phyloP scores from a whole-genome alignment of 2,329 filamentous ascomycete species.

The Cytospora schulzeri region DNA sequence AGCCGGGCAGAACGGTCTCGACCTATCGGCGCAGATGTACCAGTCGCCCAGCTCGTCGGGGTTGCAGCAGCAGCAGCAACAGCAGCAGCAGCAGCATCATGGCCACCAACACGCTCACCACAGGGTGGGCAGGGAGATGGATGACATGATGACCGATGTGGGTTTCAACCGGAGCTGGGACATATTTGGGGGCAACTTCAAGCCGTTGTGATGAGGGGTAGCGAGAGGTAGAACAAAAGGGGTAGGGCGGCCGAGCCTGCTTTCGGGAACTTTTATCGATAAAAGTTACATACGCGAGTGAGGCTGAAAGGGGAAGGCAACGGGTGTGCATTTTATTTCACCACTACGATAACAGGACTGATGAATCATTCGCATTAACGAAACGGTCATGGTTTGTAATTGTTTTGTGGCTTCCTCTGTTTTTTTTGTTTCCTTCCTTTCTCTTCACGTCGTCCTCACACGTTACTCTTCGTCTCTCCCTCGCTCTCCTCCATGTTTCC shows the following conservation, averaged over 20 bases:
- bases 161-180: conserved; percentile 50
- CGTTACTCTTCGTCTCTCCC: too few species aligned
- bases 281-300: neutral
- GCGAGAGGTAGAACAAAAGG: neutral
- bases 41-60: conserved; percentile 46
- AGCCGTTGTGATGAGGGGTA: conserved; percentile 25
- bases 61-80: conserved; percentile 40
- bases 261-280: neutral
- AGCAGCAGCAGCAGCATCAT: too few species aligned
- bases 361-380: neutral
- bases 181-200: conserved; percentile 42
- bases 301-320: neutral
- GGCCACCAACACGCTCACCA: conserved; percentile 39
- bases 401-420: neutral
- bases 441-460: neutral
- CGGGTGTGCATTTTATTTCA: neutral
- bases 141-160: conserved; percentile 53
- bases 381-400: neutral
- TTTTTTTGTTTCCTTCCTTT: neutral
- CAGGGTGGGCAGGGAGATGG: conserved; percentile 45
- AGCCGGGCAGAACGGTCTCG: conserved; percentile 43
- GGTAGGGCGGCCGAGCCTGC: too few species aligned
- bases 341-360: conserved; percentile 1
- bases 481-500: too few species aligned
- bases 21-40: conserved; percentile 48